These are phyloP conservation scores for Cladochytrium replicatum DNA, from an alignment of 192 early-diverging fungal genomes.

Conservation along the genomic window DNA sequence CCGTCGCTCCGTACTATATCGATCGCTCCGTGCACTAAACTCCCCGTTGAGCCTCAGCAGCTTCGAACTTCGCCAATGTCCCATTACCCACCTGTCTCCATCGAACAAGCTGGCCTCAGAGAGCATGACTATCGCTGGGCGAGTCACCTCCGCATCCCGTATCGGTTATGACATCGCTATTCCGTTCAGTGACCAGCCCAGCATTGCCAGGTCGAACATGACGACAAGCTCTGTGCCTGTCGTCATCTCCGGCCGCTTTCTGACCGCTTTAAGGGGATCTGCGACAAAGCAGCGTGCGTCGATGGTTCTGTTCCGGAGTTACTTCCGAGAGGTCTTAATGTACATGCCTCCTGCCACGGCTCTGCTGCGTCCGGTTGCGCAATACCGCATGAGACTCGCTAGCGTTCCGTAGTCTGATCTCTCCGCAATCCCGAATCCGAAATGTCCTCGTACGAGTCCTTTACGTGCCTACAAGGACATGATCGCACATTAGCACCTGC, in stretches of 20 bases:
- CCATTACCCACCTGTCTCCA: conserved; percentile 39
- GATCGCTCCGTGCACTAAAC: conserved; percentile 8
- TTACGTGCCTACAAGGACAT: conserved; percentile 78
- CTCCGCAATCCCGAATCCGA: not conserved
- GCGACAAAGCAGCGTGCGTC: conserved; percentile 27
- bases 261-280: too few relatives aligned
- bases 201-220: not conserved
- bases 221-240: not conserved
- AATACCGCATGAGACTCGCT: conserved; percentile 68
- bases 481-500: conserved; percentile 74
- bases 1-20: conserved; percentile 28
- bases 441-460: conserved; percentile 68
- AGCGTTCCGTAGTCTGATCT: too few relatives aligned
- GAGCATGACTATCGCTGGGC: conserved; percentile 81
- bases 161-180: conserved; percentile 54
- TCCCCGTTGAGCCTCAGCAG: conserved; percentile 2
- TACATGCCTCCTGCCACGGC: conserved; percentile 54
- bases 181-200: conserved; percentile 59
- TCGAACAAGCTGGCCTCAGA: conserved; percentile 67
- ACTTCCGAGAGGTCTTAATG: conserved; percentile 41
- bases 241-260: too few relatives aligned
- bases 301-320: conserved; percentile 19
- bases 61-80: conserved; percentile 8
- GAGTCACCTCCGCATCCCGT: conserved; percentile 59
- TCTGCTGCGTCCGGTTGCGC: conserved; percentile 34